These are phyloP conservation scores for Aspergillus floridensis DNA, from an alignment of 2,329 filamentous ascomycete species.

Conservation along the genomic window DNA sequence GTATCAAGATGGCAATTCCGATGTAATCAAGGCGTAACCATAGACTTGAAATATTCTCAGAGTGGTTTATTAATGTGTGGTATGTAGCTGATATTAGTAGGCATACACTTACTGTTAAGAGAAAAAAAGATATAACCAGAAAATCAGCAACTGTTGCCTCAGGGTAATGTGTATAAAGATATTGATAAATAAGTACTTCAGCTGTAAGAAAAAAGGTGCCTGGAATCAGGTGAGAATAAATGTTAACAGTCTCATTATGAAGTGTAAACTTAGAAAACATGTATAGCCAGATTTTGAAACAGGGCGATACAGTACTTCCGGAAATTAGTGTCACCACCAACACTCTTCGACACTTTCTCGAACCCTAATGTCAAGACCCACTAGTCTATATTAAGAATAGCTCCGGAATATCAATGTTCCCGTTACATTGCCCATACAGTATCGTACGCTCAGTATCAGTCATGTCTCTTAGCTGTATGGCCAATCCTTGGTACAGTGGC, in stretches of 20 bases:
- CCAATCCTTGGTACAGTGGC: too few species aligned
- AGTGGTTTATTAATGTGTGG: slow-evolving; percentile 32
- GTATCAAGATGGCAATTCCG: slow-evolving; percentile 18
- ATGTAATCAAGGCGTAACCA: slow-evolving; percentile 23
- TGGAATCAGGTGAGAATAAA: slow-evolving; percentile 27
- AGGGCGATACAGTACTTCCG: too few species aligned
- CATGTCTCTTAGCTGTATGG: too few species aligned
- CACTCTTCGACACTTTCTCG: too few species aligned
- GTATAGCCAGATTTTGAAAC: slow-evolving; percentile 22
- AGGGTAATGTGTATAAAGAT: slow-evolving; percentile 13
- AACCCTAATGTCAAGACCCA: too few species aligned
- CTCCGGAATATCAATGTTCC: too few species aligned
- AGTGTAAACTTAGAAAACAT: slow-evolving; percentile 21
- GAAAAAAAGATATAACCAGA: slow-evolving; percentile 20
- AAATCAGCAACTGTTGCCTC: slow-evolving; percentile 14
- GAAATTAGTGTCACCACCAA: too few species aligned
- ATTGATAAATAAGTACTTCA: slow-evolving; percentile 17
- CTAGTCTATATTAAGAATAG: too few species aligned
- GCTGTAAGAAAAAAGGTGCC: slow-evolving; percentile 19
- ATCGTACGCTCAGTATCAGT: too few species aligned
- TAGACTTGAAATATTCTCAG: slow-evolving; percentile 22
- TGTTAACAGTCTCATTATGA: slow-evolving; percentile 22
- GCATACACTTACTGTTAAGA: slow-evolving; percentile 6
- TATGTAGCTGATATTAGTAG: slow-evolving; percentile 8
- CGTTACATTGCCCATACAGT: too few species aligned